These are phyloP conservation scores for Hippophae gyantsensis DNA, from an alignment of 306 rosid species.

Conservation along the genomic window DNA sequence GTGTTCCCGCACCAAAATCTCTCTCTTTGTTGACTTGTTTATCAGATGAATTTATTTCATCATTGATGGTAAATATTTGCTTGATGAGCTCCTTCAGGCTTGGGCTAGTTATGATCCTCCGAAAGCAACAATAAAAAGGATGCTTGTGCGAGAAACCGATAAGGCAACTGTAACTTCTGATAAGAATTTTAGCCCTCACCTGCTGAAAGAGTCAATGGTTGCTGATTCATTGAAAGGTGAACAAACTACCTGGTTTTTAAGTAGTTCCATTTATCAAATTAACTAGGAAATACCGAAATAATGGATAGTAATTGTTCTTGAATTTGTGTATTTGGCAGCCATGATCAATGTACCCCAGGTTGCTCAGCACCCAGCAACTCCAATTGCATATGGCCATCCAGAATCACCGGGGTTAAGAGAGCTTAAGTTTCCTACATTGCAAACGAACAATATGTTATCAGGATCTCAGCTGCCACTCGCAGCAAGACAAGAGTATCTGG, in stretches of 20 bases:
- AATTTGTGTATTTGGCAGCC: constrained; percentile 27
- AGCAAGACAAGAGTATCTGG: constrained; percentile 18
- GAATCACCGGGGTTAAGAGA: constrained; percentile 27
- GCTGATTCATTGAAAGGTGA: constrained; percentile 30
- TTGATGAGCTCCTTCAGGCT: constrained; percentile 40
- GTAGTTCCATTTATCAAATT: background rate
- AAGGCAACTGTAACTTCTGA: constrained; percentile 29
- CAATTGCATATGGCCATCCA: constrained; percentile 22
- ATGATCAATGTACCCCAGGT: constrained; percentile 21
- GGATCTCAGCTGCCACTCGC: constrained; percentile 26
- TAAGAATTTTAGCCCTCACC: constrained; percentile 26
- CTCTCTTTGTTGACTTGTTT: background rate
- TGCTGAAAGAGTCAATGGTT: constrained; percentile 28
- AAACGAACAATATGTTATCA: constrained; percentile 23
- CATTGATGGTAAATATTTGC: constrained; percentile 13
- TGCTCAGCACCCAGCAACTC: constrained; percentile 28
- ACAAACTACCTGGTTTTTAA: background rate
- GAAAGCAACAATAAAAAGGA: constrained; percentile 65
- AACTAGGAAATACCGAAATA: background rate
- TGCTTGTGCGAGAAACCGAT: constrained; percentile 51
- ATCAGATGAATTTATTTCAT: constrained; percentile 8
- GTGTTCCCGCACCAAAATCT: background rate
- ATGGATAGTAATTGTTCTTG: constrained; percentile 13
- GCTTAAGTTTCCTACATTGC: constrained; percentile 26
- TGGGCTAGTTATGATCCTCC: constrained; percentile 76